phyloP scores from a whole-genome alignment of 225 moss, liverwort and hornwort species.

The Marchantia polymorpha region DNA sequence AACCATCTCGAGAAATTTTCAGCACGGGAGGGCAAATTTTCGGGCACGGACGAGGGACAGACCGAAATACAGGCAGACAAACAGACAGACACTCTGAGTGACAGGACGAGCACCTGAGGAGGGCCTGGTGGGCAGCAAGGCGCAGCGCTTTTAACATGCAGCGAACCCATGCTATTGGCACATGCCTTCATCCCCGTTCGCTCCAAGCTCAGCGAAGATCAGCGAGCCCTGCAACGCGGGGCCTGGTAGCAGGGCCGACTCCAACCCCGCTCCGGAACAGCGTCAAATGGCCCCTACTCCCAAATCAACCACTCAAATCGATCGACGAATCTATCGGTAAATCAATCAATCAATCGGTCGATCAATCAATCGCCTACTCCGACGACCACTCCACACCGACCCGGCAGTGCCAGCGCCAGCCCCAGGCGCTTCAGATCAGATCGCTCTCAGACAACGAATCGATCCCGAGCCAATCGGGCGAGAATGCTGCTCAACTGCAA shows the following conservation, averaged over 20 bases:
- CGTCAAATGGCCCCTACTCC: no score
- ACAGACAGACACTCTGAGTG: neutral
- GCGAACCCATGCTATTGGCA: constrained; percentile 35
- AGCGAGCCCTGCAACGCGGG: no score
- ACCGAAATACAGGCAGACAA: neutral
- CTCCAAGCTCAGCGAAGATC: constrained; percentile 1
- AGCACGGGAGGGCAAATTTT: no score
- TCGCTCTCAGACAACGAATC: neutral
- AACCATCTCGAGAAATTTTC: no score
- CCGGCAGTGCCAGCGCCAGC: neutral
- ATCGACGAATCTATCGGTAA: no score
- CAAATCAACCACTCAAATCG: no score
- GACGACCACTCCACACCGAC: neutral
- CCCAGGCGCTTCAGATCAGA: neutral
- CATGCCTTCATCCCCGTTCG: constrained; percentile 43
- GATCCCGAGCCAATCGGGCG: constrained; percentile 6
- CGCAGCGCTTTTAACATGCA: constrained; percentile 26
- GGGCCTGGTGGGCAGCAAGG: constrained; percentile 29
- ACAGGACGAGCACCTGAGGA: constrained; percentile 5
- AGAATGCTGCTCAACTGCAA: neutral
- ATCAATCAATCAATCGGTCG: no score
- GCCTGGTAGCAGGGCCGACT: no score
- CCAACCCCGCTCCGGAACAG: no score
- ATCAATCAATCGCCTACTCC: neutral
- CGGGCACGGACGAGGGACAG: no score